These are phyloP conservation scores for Gnaphalium uliginosum DNA, from an alignment of 129 eudicot genomes.

Conservation along the genomic window DNA sequence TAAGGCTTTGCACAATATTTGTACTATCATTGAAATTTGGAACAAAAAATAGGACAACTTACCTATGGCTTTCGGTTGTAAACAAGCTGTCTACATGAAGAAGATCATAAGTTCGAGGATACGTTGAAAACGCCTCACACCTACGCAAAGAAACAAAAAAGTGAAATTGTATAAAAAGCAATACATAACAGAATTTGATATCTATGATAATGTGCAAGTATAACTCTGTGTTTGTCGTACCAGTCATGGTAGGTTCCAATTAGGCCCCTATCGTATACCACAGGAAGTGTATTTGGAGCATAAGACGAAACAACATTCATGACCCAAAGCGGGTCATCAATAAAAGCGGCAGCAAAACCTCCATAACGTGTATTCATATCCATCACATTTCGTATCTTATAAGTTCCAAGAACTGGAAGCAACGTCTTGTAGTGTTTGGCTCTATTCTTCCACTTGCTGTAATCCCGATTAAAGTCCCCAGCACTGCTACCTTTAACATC, in stretches of 20 bases:
- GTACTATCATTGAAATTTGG: neutral
- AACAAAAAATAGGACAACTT: slow-evolving; percentile 5
- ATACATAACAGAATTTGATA: neutral
- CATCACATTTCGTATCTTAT: slow-evolving; percentile 86
- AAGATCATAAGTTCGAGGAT: slow-evolving; percentile 96
- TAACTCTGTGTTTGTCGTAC: slow-evolving; percentile 40
- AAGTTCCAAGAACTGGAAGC: slow-evolving; percentile 78
- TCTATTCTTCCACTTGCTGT: slow-evolving; percentile 70
- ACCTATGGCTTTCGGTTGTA: slow-evolving; percentile 95
- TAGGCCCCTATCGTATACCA: slow-evolving; percentile 90
- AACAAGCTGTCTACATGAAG: slow-evolving; percentile 91
- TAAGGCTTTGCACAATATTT: neutral
- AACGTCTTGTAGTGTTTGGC: slow-evolving; percentile 76
- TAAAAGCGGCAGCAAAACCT: slow-evolving; percentile 79
- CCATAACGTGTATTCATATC: slow-evolving; percentile 93
- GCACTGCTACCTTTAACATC: slow-evolving; percentile 82
- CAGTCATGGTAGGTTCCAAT: slow-evolving; percentile 91
- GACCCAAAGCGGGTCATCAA: slow-evolving; percentile 86
- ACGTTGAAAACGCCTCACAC: slow-evolving; percentile 99
- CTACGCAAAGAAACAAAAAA: slow-evolving; percentile 34
- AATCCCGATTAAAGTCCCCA: slow-evolving; percentile 71
- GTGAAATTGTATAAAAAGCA: neutral
- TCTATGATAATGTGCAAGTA: neutral
- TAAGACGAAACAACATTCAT: slow-evolving; percentile 97
- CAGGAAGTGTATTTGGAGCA: slow-evolving; percentile 76